phyloP scores from a whole-genome alignment of 2,329 filamentous ascomycete genomes.

The Fusarium sp. region DNA sequence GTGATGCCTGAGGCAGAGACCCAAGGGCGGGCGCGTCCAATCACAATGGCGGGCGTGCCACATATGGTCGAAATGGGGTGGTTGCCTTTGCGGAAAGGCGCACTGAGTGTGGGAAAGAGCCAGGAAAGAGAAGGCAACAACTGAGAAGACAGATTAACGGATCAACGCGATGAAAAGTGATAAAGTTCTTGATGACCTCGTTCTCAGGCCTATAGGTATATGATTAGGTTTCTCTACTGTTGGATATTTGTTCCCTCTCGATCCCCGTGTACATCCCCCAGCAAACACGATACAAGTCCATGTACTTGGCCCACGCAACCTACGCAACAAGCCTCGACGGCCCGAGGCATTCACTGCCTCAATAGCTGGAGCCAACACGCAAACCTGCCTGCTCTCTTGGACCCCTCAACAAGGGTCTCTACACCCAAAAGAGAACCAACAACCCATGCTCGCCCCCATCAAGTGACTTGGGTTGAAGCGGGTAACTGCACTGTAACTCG shows the following conservation, averaged over 20 bases:
- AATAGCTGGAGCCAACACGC: neutral
- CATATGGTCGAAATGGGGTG: slow-evolving; percentile 39
- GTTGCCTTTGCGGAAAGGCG: slow-evolving; percentile 31
- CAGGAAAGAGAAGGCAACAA: neutral
- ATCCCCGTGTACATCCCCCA: neutral
- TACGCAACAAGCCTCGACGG: neutral
- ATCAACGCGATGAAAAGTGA: neutral
- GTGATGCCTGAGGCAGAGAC: slow-evolving; percentile 40
- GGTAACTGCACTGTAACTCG: slow-evolving; percentile 7
- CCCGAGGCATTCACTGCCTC: neutral
- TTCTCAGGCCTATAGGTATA: neutral
- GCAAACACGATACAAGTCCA: neutral
- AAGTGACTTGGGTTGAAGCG: slow-evolving; percentile 10
- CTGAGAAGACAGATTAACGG: neutral
- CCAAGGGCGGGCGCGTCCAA: slow-evolving; percentile 32
- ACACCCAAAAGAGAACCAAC: slow-evolving; percentile 6
- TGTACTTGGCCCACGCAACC: neutral
- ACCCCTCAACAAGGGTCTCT: slow-evolving; percentile 4
- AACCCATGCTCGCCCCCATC: slow-evolving; percentile 8
- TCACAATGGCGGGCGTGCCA: slow-evolving; percentile 32
- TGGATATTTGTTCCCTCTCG: neutral
- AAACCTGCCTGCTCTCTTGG: neutral
- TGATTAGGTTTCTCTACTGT: neutral
- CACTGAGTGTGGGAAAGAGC: slow-evolving; percentile 28
- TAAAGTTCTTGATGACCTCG: neutral